Evolutionary conservation across 768 basidiomycete genomes (phyloP).

Genomic region (Russula emetica): DNA sequence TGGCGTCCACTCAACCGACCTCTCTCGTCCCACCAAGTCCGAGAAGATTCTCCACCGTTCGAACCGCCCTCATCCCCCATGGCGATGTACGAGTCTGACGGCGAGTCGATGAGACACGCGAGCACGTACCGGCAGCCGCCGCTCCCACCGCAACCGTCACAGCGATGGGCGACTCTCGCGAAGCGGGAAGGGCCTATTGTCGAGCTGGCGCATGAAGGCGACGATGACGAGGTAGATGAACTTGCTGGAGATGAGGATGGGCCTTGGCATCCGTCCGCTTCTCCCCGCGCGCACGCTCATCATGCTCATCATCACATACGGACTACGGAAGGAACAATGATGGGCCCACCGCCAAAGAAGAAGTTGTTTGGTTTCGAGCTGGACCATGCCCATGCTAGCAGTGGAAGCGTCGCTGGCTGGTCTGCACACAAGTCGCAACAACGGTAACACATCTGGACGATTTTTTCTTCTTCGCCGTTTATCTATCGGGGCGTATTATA

Average conservation of each 20-base stretch:
- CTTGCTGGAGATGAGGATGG: constrained; percentile 16
- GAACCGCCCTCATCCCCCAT: constrained; percentile 15
- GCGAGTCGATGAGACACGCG: not conserved
- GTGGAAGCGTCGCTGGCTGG: not conserved
- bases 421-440: constrained; percentile 10
- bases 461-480: not conserved
- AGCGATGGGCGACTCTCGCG: constrained; percentile 13
- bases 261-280: constrained; percentile 2
- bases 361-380: constrained; percentile 20
- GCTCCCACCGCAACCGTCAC: not conserved
- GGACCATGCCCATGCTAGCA: not conserved
- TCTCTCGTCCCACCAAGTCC: not conserved
- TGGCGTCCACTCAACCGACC: not conserved
- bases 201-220: constrained; percentile 3
- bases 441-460: constrained; percentile 12
- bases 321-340: constrained; percentile 2
- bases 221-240: constrained; percentile 17
- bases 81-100: constrained; percentile 16
- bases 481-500: constrained; percentile 25
- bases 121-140: not conserved
- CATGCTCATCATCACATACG: not conserved
- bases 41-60: constrained; percentile 11
- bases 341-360: constrained; percentile 21
- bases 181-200: not conserved
- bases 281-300: not conserved